Evolutionary conservation across 495 filamentous ascomycete genomes (phyloP), one percentile per base, ranked within the genome.

Genomic region (Parathielavia hyrcaniae): DNA sequence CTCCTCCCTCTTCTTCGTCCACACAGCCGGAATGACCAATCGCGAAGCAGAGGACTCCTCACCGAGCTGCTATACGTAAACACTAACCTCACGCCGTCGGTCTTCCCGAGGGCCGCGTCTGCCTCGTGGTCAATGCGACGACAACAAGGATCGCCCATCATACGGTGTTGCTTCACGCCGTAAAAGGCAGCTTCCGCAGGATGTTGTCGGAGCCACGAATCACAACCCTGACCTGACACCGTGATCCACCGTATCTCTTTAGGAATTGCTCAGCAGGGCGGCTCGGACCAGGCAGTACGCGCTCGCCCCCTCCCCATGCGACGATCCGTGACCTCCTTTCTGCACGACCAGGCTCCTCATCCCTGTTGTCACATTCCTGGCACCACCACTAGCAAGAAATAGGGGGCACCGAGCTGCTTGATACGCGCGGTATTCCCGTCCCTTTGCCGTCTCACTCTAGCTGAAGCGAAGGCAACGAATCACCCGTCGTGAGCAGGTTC

Each of bases 131-230:
- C 17, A 44, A 44, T 44, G 40, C 40, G 12, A 44, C n/a, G 8
- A 44, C 40, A 19, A 19, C 17, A 44, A 44, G 40, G n/a, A 44
- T 44, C 40, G 40, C 40, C 40, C 17, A 44, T 44, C 17, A 44
- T 16, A 44, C 40, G n/a, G n/a, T 4, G 13, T 44, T 48, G 20
- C 20, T 30, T 48, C 20, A 11, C 32, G 20, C 19, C 22, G 45
- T 20, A 48, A 48, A 2, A 48, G 23, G 45, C 19, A 48, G 45
- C 45, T 48, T 48, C 45, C 20, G 22, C 22, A 48, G 45, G 45
- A 48, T 48, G 20, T 48, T 48, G 22, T 48, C 16, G 23, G 45
- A 48, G 2, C 45, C 20, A 48, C 45, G 45, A 48, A 48, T 48
- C 20, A 48, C 20, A 17, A 30, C 45, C 20, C 45, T 48, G 22